A percentile compares a stretch with the other conserved stretches of the same genome.
Evolutionary conservation across 2,329 filamentous ascomycete species (phyloP).

Genomic region (Pseudogymnoascus sp.): DNA sequence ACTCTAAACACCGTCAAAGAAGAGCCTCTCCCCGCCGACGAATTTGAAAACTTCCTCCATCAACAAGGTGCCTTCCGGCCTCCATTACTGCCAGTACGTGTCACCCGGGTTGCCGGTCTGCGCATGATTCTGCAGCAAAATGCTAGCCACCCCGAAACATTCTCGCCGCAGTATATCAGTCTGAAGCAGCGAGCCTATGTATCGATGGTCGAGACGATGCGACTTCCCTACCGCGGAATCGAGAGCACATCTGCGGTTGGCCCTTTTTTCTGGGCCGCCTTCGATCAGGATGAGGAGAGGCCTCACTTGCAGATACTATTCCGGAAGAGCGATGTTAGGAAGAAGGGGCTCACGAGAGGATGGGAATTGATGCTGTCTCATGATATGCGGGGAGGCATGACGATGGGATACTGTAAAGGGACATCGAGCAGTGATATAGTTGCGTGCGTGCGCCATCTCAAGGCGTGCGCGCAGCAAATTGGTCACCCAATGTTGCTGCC

Average conservation of each 20-base stretch:
- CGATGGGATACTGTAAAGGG: conserved; percentile 56
- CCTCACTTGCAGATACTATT: conserved; percentile 56
- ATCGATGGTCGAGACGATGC: conserved; percentile 48
- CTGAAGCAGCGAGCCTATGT: conserved; percentile 44
- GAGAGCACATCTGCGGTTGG: conserved; percentile 54
- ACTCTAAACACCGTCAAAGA: conserved; percentile 25
- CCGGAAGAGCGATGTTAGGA: conserved; percentile 58
- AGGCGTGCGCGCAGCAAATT: conserved; percentile 43
- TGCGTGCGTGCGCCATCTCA: conserved; percentile 43
- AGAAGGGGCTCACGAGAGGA: conserved; percentile 55
- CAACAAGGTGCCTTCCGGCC: conserved; percentile 26
- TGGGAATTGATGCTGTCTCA: conserved; percentile 60
- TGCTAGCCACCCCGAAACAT: conserved; percentile 51
- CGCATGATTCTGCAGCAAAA: conserved; percentile 26
- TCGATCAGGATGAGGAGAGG: conserved; percentile 50
- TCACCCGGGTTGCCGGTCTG: conserved; percentile 11
- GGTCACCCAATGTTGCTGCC: conserved; percentile 56
- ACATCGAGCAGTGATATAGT: conserved; percentile 51
- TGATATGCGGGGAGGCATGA: conserved; percentile 47
- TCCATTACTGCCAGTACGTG: conserved; percentile 20
- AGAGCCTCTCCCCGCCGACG: conserved; percentile 26
- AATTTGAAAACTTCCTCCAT: conserved; percentile 29
- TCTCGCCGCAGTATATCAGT: conserved; percentile 48
- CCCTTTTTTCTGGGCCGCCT: conserved; percentile 55
- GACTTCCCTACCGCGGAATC: conserved; percentile 51